phyloP scores from a whole-genome alignment of 2,329 filamentous ascomycete species.

The Hypomyces rosellus region DNA sequence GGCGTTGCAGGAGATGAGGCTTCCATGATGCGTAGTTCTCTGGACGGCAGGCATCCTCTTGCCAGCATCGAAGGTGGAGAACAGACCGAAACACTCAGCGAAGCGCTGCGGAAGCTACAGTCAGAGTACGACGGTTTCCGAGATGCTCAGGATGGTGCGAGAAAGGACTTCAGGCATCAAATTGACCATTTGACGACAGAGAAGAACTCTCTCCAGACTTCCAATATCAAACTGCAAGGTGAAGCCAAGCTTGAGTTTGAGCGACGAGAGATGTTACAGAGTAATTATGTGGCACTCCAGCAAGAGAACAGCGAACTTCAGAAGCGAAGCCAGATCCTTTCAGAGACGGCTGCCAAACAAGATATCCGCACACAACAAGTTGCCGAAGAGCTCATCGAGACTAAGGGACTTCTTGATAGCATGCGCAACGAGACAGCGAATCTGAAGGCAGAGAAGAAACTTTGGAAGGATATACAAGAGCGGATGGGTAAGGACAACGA shows the following conservation, averaged over 20 bases:
- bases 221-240: slow-evolving; percentile 72
- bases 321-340: slow-evolving; percentile 68
- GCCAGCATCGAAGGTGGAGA: slow-evolving; percentile 52
- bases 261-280: slow-evolving; percentile 82
- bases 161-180: slow-evolving; percentile 77
- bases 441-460: slow-evolving; percentile 86
- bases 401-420: slow-evolving; percentile 73
- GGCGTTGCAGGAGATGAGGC: slow-evolving; percentile 54
- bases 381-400: slow-evolving; percentile 86
- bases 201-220: slow-evolving; percentile 74
- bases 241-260: slow-evolving; percentile 77
- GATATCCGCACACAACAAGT: slow-evolving; percentile 87
- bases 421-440: slow-evolving; percentile 88
- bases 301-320: slow-evolving; percentile 81
- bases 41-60: slow-evolving; percentile 54
- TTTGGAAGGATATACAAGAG: slow-evolving; percentile 91
- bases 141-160: slow-evolving; percentile 75
- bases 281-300: slow-evolving; percentile 78
- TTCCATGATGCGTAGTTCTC: slow-evolving; percentile 65
- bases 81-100: slow-evolving; percentile 58
- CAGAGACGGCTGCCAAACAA: slow-evolving; percentile 80
- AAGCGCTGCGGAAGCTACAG: slow-evolving; percentile 80
- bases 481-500: slow-evolving; percentile 86
- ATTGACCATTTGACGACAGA: slow-evolving; percentile 74
- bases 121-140: slow-evolving; percentile 84